Percentiles rank a stretch among this genome's conserved stretches.
These are phyloP conservation scores for Periconia sp. DNA, from an alignment of 2,329 filamentous ascomycete species.

Conservation along the genomic window DNA sequence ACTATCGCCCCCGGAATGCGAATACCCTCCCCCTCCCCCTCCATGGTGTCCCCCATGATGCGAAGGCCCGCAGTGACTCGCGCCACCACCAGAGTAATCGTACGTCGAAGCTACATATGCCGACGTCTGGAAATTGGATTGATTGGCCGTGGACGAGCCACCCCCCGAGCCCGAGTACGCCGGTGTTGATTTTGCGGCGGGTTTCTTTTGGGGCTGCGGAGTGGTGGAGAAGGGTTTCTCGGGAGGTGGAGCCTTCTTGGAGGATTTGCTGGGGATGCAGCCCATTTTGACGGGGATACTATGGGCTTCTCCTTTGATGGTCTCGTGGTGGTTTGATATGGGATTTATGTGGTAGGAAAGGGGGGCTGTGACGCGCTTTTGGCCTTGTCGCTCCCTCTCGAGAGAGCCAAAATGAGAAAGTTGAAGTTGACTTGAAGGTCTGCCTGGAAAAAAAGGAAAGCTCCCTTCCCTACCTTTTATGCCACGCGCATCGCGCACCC, in stretches of 20 bases:
- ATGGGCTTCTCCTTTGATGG: too few relatives aligned
- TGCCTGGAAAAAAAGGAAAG: too few relatives aligned
- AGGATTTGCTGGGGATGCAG: constrained; percentile 1
- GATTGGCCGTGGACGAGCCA: too few relatives aligned
- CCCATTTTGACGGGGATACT: constrained; percentile 2
- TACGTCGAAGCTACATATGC: too few relatives aligned
- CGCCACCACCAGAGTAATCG: not conserved
- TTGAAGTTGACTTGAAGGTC: not conserved
- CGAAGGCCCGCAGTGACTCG: not conserved
- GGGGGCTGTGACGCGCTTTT: too few relatives aligned
- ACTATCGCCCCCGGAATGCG: not conserved
- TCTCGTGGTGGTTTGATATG: too few relatives aligned
- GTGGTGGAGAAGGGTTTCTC: not conserved
- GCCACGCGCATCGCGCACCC: too few relatives aligned
- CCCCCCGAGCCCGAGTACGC: too few relatives aligned
- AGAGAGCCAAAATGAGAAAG: not conserved
- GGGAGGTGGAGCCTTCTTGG: not conserved
- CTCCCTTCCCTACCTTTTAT: too few relatives aligned
- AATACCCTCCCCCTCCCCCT: not conserved
- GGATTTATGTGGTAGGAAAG: too few relatives aligned
- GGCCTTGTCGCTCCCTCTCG: too few relatives aligned
- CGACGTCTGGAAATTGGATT: too few relatives aligned
- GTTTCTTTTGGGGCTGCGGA: not conserved
- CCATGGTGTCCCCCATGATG: not conserved
- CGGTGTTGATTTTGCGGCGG: not conserved